Evolutionary conservation across 2,329 filamentous ascomycete species (phyloP), one percentile per base, ranked within the genome.

Genomic region (Clonostachys rosea): DNA sequence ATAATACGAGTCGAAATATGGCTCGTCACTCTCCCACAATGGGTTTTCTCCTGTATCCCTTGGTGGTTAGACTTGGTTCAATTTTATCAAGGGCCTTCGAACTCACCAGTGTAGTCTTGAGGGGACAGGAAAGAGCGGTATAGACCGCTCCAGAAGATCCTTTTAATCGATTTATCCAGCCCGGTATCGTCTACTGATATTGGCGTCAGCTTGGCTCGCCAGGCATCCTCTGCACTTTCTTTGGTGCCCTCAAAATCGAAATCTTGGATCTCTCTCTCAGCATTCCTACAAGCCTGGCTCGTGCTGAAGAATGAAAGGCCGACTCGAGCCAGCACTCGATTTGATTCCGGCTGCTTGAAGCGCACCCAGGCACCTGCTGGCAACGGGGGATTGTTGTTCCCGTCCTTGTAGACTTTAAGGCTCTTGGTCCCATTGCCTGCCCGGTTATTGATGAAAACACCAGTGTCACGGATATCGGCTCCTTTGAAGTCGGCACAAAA

Each of bases 301-400:
- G 75, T 69, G 50, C 78, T 85, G 34, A 89, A 80, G 57, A 90
- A 89, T 35, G 85, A 89, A 8, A 90, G 62, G 0, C 86, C 87
- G 14, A 90, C 86, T 13, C 88, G 75, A 17, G 77, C 84, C 20
- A 81, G 56, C 30, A 91, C 75, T 18, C 74, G 70, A 17, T 73
- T 70, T 20, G 49, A 48, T 10, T 48, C 40, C 11, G 58, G 55
- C 3, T 46, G 43, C 16, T 81, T 59, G 52, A 89, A 88, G 54
- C 81, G 79, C 8, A 78, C 66, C 71, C 82, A 90, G 2, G 79
- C 81, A 13, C 86, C 86, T 1, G 65, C 73, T 7, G 73, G 58
- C 5, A 56, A 41, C 30, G 42, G 42, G 16, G 45, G 42, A 46
- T 45, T 41, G 24, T 51, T 51, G 45, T 47, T 46, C 8, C 68